Conservation (phyloP, 257 asterid species). For the Gynochthodes officinalis region DNA sequence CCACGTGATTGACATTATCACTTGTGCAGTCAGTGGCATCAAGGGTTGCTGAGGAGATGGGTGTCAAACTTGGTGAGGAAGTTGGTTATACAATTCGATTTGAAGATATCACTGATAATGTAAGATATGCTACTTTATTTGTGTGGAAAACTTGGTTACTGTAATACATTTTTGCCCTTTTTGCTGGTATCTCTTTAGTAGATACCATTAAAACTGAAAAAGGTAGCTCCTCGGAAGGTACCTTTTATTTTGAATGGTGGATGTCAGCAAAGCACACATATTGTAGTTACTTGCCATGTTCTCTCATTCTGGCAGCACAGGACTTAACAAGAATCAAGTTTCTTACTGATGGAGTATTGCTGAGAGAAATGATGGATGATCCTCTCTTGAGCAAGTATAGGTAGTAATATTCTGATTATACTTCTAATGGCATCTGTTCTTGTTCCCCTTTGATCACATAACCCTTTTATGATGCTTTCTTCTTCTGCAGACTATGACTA, state of each 20-base stretch:
- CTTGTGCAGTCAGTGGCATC: conserved; percentile 69
- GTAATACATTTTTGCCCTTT: background rate
- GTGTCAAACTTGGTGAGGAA: conserved; percentile 84
- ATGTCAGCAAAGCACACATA: background rate
- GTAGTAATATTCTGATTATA: conserved; percentile 26
- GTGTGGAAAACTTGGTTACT: background rate
- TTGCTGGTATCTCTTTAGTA: background rate
- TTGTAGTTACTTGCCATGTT: background rate
- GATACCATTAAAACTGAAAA: background rate
- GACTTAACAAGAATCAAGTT: conserved; percentile 78
- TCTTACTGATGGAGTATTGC: conserved; percentile 93
- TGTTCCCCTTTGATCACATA: background rate
- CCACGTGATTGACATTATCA: conserved; percentile 15
- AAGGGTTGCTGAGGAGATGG: conserved; percentile 95
- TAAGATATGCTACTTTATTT: conserved; percentile 30
- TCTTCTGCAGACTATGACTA: background rate
- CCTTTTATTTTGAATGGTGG: background rate
- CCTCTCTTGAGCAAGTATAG: conserved; percentile 95
- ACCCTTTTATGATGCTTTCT: background rate
- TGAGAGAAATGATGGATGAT: conserved; percentile 99
- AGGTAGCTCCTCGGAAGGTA: background rate
- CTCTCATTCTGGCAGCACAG: conserved; percentile 45
- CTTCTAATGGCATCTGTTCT: background rate
- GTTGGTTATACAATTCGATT: conserved; percentile 96
- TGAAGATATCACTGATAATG: conserved; percentile 78